Evolutionary conservation across 306 rosid genomes (phyloP), one percentile per base, ranked within the genome.

Genomic region (Fagus crenata): DNA sequence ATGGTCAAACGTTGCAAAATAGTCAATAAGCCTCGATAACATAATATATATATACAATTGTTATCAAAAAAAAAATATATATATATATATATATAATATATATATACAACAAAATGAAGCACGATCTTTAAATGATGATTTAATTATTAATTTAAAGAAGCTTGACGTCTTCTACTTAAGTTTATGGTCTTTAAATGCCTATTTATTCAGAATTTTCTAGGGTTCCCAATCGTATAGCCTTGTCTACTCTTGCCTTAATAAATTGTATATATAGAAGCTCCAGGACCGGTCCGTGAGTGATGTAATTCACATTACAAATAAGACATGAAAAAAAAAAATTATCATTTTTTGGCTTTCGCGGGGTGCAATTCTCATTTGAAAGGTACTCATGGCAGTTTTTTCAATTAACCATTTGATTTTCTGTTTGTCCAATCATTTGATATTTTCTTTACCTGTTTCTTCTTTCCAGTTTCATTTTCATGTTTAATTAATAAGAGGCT

Each of bases 1-100:
- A 4, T 41, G 22, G 73, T 72, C 46, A 41, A 22, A 73, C 1
- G 6, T 40, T 17, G 37, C 22, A 59, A 39, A 1, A 39, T 2
- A 67, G 82, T 82, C 80, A 69, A 82, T 15, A 67, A 51, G 46
- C 80, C 73, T 85, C 77, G 88, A 69, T 22, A 35, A n/a, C 41
- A 72, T 68, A 67, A 79, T 59, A 41, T 60, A 39, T 14, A 53
- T 77, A 31, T 28, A 33, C 7, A 51, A 46, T 46, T 3, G 28
- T 22, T 22, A 22, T 22, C 28, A 22, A 22, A 22, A 22, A 22
- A 22, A 22, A 0, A 22, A 22, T 22, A 22, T 59, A 41, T 60
- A 39, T 14, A n/a, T n/a, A 53, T 77, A 28, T 28, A 33, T 11
- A 51, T 7, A 7, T 3, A 46, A 9, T 46, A 4, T 46, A 7